Base-by-base conservation (phyloP, 2,329 filamentous ascomycete genomes). In the Diaporthe vexans region DNA sequence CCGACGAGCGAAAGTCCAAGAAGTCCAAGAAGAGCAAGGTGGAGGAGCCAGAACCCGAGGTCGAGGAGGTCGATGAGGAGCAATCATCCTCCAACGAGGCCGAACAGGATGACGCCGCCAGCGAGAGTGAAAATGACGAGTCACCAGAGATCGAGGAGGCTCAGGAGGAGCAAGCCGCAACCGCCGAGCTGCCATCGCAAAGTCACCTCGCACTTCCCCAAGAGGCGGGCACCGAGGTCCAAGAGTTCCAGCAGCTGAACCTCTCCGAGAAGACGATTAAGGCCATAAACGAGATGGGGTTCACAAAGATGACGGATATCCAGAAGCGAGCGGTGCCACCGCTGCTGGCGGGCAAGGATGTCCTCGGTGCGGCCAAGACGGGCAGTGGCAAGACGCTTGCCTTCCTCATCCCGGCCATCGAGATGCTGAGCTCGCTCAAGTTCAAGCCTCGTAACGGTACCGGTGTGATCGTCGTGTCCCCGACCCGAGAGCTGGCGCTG, bases 371-470 rank as follows among this genome's bases (percentile, higher is more conserved):
- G 43, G 97, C 97, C 68, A 98, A 98, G 88, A 98, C 95, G 4
- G 95, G 95, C 57, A 97, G 94, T 29, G 97, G 97, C 82, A 99
- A 99, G 88, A 99, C 97, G 0, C 85, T 98, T 75, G 93, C 96
- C 4, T 99, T 99, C 85, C 87, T 99, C 76, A 95, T 98, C 74
- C 97, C 97, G 24, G 95, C 95, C 2, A 89, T 98, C 52, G 97
- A 98, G 85, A 97, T 98, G 92, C 89, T 99, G 75, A 92, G 92
- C 81, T 92, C 95, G 21, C 89, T 99, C 79, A 91, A 93, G 76
- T 98, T 98, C 89, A 98, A 98, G 87, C 96, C 95, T 26, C 89
- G 96, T 81, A 98, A 98, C 83, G 96, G 94, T 76, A 96, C 94
- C 63, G 97, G 97, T 80, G 96, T 96, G 73, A 93, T 98, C 77